Base-by-base conservation (phyloP, 2,329 filamentous ascomycete species). In the Hirsutella minnesotensis region DNA sequence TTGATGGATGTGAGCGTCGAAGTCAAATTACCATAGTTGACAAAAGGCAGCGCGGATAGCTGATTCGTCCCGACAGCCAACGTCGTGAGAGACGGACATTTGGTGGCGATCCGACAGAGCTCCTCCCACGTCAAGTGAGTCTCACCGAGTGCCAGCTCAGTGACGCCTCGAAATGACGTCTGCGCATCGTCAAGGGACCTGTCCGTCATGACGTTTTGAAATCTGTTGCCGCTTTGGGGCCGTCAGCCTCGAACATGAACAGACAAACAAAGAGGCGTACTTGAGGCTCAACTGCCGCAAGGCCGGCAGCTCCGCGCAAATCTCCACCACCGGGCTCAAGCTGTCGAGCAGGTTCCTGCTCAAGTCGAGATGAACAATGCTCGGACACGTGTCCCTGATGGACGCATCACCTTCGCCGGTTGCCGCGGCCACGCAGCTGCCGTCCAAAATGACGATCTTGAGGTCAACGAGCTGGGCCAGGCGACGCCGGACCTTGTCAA, bases 401-500 rank as follows among this genome's bases (percentile, higher is more conserved):
- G 49, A 61, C 10, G 60, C 57, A 9, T 55, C 57, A 2, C 49
- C 56, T 1, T 55, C 61, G 1, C 48, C 51, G 30, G 55, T 57
- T 4, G 65, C 60, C 27, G 50, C 56, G 9, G 56, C 62, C 47
- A 96, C 73, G 40, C 77, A 70, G 56, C 86, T 64, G 13, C 83
- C 81, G 63, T 96, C 89, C 8, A 98, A 69, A 33, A 96, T 77
- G 40, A 94, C 80, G 43, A 89, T 80, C 51, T 75, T 81, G 46
- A 96, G 72, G 53, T 92, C 85, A 43, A 81, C 69, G 27, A 96
- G 69, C 56, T 83, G 70, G 51, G 88, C 83, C 55, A 94, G 80
- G 62, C 89, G 79, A 50, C 75, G 75, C 36, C 83, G 78, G 51
- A 95, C 86, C 69, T 95, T 95, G 52, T 94, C 88, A 53, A 96